These are phyloP conservation scores for Salix suchowensis DNA, from an alignment of 345 rosid genomes.

Conservation along the genomic window DNA sequence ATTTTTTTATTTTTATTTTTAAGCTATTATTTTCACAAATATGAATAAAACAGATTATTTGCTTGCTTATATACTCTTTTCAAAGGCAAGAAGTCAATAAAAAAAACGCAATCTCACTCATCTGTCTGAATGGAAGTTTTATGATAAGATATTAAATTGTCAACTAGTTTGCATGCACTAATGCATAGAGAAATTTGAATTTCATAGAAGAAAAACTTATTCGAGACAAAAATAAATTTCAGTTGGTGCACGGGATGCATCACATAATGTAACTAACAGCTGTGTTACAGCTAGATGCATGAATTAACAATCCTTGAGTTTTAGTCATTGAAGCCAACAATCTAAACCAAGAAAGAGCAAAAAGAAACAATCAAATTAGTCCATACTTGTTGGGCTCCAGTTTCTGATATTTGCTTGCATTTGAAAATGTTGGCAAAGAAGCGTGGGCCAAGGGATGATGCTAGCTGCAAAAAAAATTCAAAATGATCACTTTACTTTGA, in stretches of 20 bases:
- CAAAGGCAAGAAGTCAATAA: too few relatives aligned
- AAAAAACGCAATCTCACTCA: too few relatives aligned
- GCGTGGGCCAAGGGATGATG: constrained; percentile 95
- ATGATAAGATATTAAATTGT: background rate
- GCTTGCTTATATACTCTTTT: too few relatives aligned
- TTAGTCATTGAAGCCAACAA: background rate
- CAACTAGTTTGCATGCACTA: background rate
- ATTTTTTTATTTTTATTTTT: too few relatives aligned
- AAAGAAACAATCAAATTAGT: background rate
- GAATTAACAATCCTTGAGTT: background rate
- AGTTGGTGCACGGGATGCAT: too few relatives aligned
- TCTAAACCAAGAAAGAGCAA: background rate
- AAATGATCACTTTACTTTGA: background rate
- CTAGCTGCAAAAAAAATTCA: constrained; percentile 58
- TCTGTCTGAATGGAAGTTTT: too few relatives aligned
- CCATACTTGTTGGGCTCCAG: constrained; percentile 94
- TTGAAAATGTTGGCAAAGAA: constrained; percentile 91
- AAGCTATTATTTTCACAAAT: too few relatives aligned
- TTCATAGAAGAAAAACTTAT: background rate
- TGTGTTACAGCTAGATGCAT: too few relatives aligned
- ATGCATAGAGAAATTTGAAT: background rate
- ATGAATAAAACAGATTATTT: too few relatives aligned
- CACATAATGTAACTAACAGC: too few relatives aligned
- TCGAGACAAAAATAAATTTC: too few relatives aligned
- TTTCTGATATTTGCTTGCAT: constrained; percentile 94